phyloP scores from a whole-genome alignment of 78 protist species.

The Blattamonas nauphoetae region DNA sequence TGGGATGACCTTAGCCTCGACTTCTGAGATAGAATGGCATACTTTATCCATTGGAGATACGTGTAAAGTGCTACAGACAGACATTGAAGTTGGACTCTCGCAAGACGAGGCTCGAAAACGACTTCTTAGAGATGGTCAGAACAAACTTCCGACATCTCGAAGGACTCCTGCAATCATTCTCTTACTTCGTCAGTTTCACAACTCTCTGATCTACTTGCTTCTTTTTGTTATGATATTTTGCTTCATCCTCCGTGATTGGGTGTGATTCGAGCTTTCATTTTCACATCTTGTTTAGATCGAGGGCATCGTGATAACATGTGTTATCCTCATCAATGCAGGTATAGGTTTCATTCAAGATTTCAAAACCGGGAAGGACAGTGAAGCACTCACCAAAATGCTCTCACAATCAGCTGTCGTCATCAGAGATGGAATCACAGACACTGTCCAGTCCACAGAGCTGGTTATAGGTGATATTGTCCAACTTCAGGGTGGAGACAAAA shows the following conservation, averaged over 20 bases:
- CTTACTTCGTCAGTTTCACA: conserved; percentile 17
- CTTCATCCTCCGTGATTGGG: background rate
- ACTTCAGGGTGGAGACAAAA: conserved; percentile 25
- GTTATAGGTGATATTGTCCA: conserved; percentile 43
- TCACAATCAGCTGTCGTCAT: conserved; percentile 23
- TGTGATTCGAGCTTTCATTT: background rate
- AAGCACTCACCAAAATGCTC: conserved; percentile 27
- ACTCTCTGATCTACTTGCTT: background rate
- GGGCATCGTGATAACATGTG: conserved; percentile 41
- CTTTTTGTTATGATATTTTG: background rate
- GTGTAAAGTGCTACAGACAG: background rate
- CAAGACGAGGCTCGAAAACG: background rate
- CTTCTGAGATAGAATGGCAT: background rate
- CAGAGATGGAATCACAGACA: conserved; percentile 14
- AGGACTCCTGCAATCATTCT: background rate
- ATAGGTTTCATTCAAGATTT: conserved; percentile 61
- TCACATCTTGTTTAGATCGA: conserved; percentile 1
- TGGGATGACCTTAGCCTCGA: too few species aligned
- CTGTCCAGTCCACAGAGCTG: background rate
- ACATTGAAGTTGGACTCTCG: background rate
- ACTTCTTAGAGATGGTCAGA: background rate
- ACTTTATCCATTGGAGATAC: background rate
- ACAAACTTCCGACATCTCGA: background rate
- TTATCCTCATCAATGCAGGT: conserved; percentile 52
- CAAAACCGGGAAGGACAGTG: conserved; percentile 52